These are phyloP conservation scores for Mycena haematopus DNA, from an alignment of 768 basidiomycete genomes.

Conservation along the genomic window DNA sequence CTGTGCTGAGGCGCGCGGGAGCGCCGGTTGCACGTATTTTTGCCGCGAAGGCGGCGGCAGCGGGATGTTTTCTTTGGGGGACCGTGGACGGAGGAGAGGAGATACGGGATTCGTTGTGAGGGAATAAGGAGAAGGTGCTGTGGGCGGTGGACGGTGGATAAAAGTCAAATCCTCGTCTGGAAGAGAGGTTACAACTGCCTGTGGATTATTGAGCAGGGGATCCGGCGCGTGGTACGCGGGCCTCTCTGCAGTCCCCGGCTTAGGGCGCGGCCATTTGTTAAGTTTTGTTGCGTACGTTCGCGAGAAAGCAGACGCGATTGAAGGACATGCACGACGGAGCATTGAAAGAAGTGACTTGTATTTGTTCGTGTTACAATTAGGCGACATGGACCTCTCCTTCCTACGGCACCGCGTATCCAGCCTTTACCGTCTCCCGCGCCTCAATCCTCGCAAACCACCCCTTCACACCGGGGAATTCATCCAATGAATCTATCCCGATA, in stretches of 20 bases:
- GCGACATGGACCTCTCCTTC: neutral
- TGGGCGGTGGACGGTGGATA: conserved; percentile 85
- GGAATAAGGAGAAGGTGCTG: conserved; percentile 75
- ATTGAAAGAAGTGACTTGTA: conserved; percentile 5
- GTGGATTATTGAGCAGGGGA: conserved; percentile 59
- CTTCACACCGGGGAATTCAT: conserved; percentile 47
- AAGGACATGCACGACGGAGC: conserved; percentile 16
- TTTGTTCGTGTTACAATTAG: conserved; percentile 12
- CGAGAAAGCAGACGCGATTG: conserved; percentile 29
- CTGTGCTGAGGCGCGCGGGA: conserved; percentile 55
- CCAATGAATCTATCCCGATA: conserved; percentile 42
- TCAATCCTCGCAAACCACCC: conserved; percentile 47
- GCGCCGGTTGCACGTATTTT: conserved; percentile 41
- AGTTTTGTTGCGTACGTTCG: conserved; percentile 38
- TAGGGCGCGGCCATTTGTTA: conserved; percentile 49
- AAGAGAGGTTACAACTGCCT: conserved; percentile 56
- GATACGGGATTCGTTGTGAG: conserved; percentile 73
- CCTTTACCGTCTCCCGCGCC: conserved; percentile 36
- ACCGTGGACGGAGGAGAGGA: conserved; percentile 61
- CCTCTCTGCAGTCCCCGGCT: conserved; percentile 56
- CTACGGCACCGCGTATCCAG: conserved; percentile 12
- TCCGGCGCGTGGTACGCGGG: conserved; percentile 66
- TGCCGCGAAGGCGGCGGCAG: conserved; percentile 56
- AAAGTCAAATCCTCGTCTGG: conserved; percentile 70
- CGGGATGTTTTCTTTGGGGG: conserved; percentile 36